Evolutionary conservation across 148 eudicot species (phyloP), one percentile per base, ranked within the genome.

Genomic region (Oxyria digyna): DNA sequence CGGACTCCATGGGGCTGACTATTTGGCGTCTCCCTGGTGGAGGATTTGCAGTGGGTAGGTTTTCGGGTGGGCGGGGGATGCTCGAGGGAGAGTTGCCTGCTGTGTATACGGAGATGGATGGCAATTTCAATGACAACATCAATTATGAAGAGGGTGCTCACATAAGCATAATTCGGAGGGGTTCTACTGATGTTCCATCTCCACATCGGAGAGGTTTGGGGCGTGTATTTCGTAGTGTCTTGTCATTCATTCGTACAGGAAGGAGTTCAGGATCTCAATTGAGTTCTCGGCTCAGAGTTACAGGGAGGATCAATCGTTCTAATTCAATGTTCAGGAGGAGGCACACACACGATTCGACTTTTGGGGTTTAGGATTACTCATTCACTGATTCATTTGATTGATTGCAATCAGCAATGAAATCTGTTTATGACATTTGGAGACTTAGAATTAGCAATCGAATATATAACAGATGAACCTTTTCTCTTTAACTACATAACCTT

Each of bases 11-110:
- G 13, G 87, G 87, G 64, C 73, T 84, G 71, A 74, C 75, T 15
- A 81, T 84, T 14, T 82, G 88, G 88, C 78, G 84, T 32, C 66
- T 82, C 6, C 88, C 88, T 0, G 81, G 88, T 37, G 88, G 88
- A 0, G 88, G 88, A 8, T 82, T 73, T 55, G 88, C 86, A 0
- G 81, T 82, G 23, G 88, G 84, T 43, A 80, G 85, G 74, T 82
- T 82, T 59, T 33, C 41, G 9, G 84, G 84, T 4, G 80, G 77
- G 12, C 57, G 74, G 54, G 52, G 73, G 45, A 72, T 26, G 7
- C 75, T 71, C 13, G 74, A 75, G 37, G 69, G 72, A 15, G 80
- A 81, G 65, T 72, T 82, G 26, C 88, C 88, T 3, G 84, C 74
- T 50, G 82, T 79, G 42, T 82, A 73, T 31, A 82, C 83, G 0